Evolutionary conservation across 495 filamentous ascomycete genomes (phyloP).

Genomic region (Lineolata rhizophorae): DNA sequence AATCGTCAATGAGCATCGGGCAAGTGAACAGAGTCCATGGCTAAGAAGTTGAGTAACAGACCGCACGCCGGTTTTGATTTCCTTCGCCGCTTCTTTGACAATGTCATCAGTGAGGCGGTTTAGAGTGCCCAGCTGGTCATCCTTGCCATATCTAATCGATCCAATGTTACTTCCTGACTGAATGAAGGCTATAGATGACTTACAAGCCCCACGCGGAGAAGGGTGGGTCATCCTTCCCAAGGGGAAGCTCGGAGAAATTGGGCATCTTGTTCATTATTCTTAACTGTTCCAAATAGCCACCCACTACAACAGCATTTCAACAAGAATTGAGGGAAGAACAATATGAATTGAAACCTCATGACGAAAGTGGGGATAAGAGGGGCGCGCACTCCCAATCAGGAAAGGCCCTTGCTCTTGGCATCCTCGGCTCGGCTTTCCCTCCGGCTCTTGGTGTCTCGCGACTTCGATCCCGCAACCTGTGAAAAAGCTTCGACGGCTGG

Average conservation of each 20-base stretch:
- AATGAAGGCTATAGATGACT: background rate
- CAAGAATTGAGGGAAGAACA: too few species aligned
- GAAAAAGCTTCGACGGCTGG: too few species aligned
- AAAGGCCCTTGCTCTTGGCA: too few species aligned
- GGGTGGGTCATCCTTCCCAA: slow-evolving; percentile 1
- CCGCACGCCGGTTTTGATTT: slow-evolving; percentile 15
- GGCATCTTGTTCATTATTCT: background rate
- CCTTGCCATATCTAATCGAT: slow-evolving; percentile 12
- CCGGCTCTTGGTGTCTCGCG: too few species aligned
- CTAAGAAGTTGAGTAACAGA: slow-evolving; percentile 1
- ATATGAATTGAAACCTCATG: too few species aligned
- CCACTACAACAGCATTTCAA: too few species aligned
- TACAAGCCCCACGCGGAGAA: slow-evolving; percentile 5
- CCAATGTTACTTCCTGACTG: background rate
- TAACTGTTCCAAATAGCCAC: too few species aligned
- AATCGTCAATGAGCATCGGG: too few species aligned
- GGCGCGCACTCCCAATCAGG: too few species aligned
- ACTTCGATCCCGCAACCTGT: too few species aligned
- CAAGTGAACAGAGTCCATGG: background rate
- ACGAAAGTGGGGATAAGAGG: too few species aligned
- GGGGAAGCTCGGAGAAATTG: slow-evolving; percentile 2
- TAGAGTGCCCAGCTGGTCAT: slow-evolving; percentile 17
- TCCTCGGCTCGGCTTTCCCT: too few species aligned
- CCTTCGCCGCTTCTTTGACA: slow-evolving; percentile 14
- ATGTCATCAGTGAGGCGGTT: slow-evolving; percentile 16